Evolutionary conservation across 1,284 basidiomycete species (phyloP).

Genomic region (Pseudozyma sp.): DNA sequence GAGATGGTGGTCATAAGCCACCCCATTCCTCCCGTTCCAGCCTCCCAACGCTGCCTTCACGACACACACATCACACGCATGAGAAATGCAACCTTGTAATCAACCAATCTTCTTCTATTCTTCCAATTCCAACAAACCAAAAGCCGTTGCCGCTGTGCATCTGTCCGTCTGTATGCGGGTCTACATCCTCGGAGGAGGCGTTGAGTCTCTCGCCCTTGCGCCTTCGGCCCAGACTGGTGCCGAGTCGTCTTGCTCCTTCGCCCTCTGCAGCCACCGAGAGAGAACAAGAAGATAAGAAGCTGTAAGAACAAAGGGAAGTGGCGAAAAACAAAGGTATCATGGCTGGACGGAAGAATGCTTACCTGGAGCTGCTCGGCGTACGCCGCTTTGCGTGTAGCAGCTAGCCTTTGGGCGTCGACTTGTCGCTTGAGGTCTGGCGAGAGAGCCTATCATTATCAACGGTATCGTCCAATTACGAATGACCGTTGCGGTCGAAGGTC

Average conservation of each 20-base stretch:
- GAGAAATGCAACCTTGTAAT: too few relatives aligned
- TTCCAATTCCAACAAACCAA: too few relatives aligned
- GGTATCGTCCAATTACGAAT: not conserved
- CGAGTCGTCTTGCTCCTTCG: constrained; percentile 47
- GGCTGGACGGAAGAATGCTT: constrained; percentile 17
- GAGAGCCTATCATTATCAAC: constrained; percentile 22
- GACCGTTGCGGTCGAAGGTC: too few relatives aligned
- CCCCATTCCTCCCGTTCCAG: too few relatives aligned
- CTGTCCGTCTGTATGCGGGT: not conserved
- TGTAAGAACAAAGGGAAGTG: not conserved
- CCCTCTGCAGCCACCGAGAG: constrained; percentile 22
- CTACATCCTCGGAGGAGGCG: constrained; percentile 47
- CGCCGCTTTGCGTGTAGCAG: constrained; percentile 55
- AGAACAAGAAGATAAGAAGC: not conserved
- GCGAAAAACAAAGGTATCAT: too few relatives aligned
- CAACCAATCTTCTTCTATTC: too few relatives aligned
- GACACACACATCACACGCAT: too few relatives aligned
- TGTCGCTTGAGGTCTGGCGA: constrained; percentile 62
- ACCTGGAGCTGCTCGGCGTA: constrained; percentile 61
- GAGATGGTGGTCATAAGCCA: too few relatives aligned
- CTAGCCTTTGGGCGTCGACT: constrained; percentile 53
- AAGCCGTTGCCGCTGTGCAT: too few relatives aligned
- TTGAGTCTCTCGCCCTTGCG: constrained; percentile 36
- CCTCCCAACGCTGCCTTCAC: too few relatives aligned
- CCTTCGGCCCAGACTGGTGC: constrained; percentile 55